Base-by-base conservation (phyloP, 345 rosid genomes). In the Bruguiera parviflora region DNA sequence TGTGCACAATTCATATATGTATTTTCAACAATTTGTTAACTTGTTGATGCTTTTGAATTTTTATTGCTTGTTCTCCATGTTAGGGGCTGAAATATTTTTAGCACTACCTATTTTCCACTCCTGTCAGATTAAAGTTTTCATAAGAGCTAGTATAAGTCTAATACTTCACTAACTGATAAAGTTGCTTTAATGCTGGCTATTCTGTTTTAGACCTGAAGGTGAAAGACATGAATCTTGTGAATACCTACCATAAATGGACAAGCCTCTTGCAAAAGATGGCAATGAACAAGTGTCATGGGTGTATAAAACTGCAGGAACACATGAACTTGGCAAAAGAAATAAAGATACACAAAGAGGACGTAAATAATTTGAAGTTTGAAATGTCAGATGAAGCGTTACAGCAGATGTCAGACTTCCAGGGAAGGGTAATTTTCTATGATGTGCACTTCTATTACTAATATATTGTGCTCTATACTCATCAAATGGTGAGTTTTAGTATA, bases 391-490 rank as follows among this genome's bases (percentile, higher is more conserved):
- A 92, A 80, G 96, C 99, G 21, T 82, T 95, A 21, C 77, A 81
- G 72, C 99, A 89, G 86, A 95, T 95, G 99, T 96, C 99, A 1
- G 96, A 91, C 27, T 95, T 95, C 85, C 92, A 87, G 76, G 96
- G 93, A 84, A 81, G 97, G 89, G 99, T 95, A 92, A 66, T 81
- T 13, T 71, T 58, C 20, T 46, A 43, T 59, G 58, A 22, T 33
- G 18, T 32, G 43, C 52, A 25, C 31, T 4, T 64, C 62, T 57
- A 52, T 60, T 68, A 22, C 27, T 51, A 10, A 15, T 43, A 3
- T 43, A 43, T 43, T 43, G 18, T 43, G 49, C 49, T 43, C 19
- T 3, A 15, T 0, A 15, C 19, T 43, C 49, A 43, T 43, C 5
- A 11, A 43, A 43, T 5, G 49, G 19, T 43, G 49, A 43, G 18